Base-by-base conservation (phyloP, 2,329 filamentous ascomycete species). In the Cladobotryum protrusum region DNA sequence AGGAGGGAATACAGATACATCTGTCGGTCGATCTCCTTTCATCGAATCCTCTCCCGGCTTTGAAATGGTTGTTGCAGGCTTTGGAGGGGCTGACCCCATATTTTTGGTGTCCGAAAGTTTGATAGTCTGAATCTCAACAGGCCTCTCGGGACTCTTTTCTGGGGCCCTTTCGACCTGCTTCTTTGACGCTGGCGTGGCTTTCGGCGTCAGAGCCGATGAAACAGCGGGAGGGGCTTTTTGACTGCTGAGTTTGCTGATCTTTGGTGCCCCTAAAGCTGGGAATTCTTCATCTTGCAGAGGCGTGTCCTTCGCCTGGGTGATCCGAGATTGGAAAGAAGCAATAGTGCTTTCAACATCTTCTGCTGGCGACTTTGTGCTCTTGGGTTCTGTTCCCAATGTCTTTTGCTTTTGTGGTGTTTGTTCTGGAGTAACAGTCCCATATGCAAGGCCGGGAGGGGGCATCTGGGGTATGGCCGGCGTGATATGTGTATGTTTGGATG, bases 241-340 rank as follows among this genome's bases (percentile, higher is more conserved):
- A 18, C 57, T 37, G 32, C 13, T 48, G 32, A 15, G 13, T 35
- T 71, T 67, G 40, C 64, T 63, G 8, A 61, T 51, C 52, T 72
- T 75, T 18, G 71, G 65, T 9, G 76, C 68, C 53, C 77, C 72
- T 5, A 85, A 67, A 3, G 79, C 75, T 11, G 82, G 82, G 57
- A 84, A 85, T 56, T 85, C 81, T 57, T 84, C 80, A 19, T 82
- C 78, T 52, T 81, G 75, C 41, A 83, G 63, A 29, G 75, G 53
- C 36, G 49, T 43, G 42, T 47, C 56, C 47, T 53, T 58, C 1
- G 56, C 33, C 17, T 43, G 40, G 15, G 20, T 9, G 12, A 34
- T 6, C 32, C 36, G 33, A 34, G 43, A 19, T 9, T 32, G 9
- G n/a, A 4, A 24, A 19, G n/a, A 40, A 35, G 29, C 17, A 18